A percentile compares a stretch with the other conserved stretches of the same genome.
Conservation (phyloP, 768 basidiomycete species). For the Termitomyces heimii region DNA sequence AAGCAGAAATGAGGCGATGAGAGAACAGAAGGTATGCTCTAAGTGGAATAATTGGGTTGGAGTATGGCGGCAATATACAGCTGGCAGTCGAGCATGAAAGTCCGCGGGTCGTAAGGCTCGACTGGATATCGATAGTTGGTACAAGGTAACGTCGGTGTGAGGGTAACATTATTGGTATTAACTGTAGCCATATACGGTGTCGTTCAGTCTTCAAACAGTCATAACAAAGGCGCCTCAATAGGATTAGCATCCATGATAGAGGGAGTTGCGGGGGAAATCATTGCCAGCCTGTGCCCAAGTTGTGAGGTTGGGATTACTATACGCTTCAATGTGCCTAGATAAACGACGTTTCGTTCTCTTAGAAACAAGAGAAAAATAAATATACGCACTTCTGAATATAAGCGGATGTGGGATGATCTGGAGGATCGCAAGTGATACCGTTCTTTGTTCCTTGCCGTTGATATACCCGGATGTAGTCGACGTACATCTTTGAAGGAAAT, state of each 20-base stretch:
- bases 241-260: slow-evolving; percentile 35
- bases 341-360: background rate
- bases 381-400: slow-evolving; percentile 63
- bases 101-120: background rate
- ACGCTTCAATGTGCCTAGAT: slow-evolving; percentile 43
- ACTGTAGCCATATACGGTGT: slow-evolving; percentile 2
- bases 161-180: slow-evolving; percentile 3
- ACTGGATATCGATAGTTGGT: background rate
- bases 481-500: slow-evolving; percentile 76
- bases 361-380: background rate
- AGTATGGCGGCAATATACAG: background rate
- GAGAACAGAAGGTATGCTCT: slow-evolving; percentile 2
- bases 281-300: slow-evolving; percentile 79
- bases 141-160: background rate
- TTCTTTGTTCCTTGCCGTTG: slow-evolving; percentile 69
- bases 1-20: slow-evolving; percentile 13
- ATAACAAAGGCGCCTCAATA: background rate
- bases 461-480: slow-evolving; percentile 90
- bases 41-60: background rate
- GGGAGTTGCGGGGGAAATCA: slow-evolving; percentile 64
- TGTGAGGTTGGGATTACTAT: slow-evolving; percentile 78
- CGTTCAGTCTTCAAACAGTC: slow-evolving; percentile 2
- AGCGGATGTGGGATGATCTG: slow-evolving; percentile 65
- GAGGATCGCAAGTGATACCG: slow-evolving; percentile 76
- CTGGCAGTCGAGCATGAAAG: background rate